Evolutionary conservation across 2,329 filamentous ascomycete species (phyloP), one percentile per base, ranked within the genome.

Genomic region (Mycogone perniciosa): DNA sequence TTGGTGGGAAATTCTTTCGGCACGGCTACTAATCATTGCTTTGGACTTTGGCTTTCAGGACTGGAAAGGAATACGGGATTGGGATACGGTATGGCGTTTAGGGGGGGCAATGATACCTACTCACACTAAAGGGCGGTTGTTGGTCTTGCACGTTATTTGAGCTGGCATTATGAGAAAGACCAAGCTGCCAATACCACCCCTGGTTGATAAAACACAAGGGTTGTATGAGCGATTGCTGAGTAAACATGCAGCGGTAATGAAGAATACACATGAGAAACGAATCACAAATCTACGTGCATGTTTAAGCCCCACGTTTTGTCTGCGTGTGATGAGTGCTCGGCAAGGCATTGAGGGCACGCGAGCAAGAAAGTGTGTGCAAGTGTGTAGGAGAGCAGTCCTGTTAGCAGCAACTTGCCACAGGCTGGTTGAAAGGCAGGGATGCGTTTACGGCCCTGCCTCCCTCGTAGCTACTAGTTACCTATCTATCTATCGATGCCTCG

Each of bases 61-160:
- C 11, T 31, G 38, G 48, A 43, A 46, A 30, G 48, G 46, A 43
- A 49, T 29, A 53, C 31, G 38, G 46, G 11, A 37, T 50, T 38
- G 38, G 43, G 35, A 8, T 27, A 48, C 3, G 37, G 42, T 33
- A 33, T 34, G 47, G 54, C 54, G 54, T 56, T 56, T 45, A n/a
- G 42, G 44, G 31, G 39, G 26, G 39, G 13, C 29, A 42, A 51
- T 26, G 13, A 38, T 40, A 40, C 35, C 35, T 50, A 31, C 20
- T 20, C 20, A 20, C 20, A 20, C 20, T 20, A 20, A 20, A 20
- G 20, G 20, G 20, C 20, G 20, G 20, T 20, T 35, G 7, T 39
- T 38, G 31, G 29, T 6, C 40, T 46, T 43, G 8, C 27, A 31
- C 39, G 35, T 46, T 29, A 42, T 10, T n/a, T 46, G 43, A 27